A percentile compares a stretch with the other conserved stretches of the same genome.
These are phyloP conservation scores for Thalassiosira livingstoniorum DNA, from an alignment of 352 stramenopile genomes.

Conservation along the genomic window DNA sequence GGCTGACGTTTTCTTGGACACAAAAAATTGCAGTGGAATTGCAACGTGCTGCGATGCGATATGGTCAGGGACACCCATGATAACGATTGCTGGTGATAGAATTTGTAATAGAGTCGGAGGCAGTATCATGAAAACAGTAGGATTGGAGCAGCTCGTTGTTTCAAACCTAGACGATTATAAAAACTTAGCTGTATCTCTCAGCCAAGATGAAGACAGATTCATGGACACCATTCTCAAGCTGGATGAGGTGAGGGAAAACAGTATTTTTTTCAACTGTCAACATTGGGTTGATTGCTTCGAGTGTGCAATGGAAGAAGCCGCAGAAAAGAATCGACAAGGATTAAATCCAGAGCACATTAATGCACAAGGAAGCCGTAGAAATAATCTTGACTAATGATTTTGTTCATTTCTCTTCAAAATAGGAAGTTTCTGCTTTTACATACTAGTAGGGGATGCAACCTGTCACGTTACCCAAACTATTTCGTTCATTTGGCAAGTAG, in stretches of 20 bases:
- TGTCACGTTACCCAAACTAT: too few species aligned
- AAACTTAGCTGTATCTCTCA: constrained; percentile 90
- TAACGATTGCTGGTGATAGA: constrained; percentile 90
- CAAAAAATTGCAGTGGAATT: constrained; percentile 90
- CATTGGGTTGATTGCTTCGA: constrained; percentile 89
- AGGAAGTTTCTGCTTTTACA: too few species aligned
- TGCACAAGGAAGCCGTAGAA: neutral
- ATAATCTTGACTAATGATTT: too few species aligned
- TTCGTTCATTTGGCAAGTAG: neutral
- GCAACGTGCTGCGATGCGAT: constrained; percentile 91
- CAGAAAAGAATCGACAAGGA: constrained; percentile 59
- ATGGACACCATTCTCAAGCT: constrained; percentile 73
- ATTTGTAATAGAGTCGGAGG: constrained; percentile 91
- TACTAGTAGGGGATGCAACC: too few species aligned
- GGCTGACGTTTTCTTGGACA: constrained; percentile 93
- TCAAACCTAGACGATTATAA: constrained; percentile 86
- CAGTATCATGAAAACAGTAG: constrained; percentile 88
- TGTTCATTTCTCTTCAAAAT: too few species aligned
- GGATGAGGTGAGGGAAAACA: constrained; percentile 35
- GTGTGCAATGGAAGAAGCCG: constrained; percentile 83
- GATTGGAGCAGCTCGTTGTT: constrained; percentile 88
- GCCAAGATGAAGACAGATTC: constrained; percentile 88
- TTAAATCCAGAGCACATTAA: neutral
- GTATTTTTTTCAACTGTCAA: constrained; percentile 62
- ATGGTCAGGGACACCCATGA: constrained; percentile 91